Base-by-base conservation (phyloP, 2,329 filamentous ascomycete species). In the Colletotrichum echinochloae region DNA sequence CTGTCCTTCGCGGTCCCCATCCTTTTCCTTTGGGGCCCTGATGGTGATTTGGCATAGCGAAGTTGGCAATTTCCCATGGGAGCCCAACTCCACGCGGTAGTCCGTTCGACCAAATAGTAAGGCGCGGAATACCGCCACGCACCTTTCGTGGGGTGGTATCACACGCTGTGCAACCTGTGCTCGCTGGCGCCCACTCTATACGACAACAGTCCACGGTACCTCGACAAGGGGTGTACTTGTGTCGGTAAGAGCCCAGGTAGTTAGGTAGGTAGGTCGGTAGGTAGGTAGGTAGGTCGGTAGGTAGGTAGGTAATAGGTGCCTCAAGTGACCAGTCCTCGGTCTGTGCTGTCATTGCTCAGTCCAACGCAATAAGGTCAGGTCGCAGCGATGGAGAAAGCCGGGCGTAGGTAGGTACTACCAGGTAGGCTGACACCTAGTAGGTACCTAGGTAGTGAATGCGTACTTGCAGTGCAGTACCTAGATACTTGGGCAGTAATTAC, bases 1-100 rank as follows among this genome's bases (percentile, higher is more conserved):
- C 2, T 2, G 20, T 35, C n/a, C 9, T 28, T 41, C n/a, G 18
- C 16, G 18, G 20, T 37, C 33, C 5, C 33, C 33, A 20, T 30
- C 48, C 14, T 51, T 26, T 51, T 30, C 16, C 8, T 23, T 30
- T 18, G 1, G 16, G 39, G 5, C 5, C 16, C 35, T 57, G 8
- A 28, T 30, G 26, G 12, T 55, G 33, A 55, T 83, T 88, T 75
- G 92, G 89, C 92, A 95, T 95, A 81, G 75, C 68, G 62, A 67
- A 23, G 49, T 48, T 59, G 49, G 28, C 28, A 54, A 54, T 49
- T 57, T 54, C 44, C 46, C 55, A 62, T 20, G 9, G 11, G 16
- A 20, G 59, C 44, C 30, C 44, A 28, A 49, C n/a, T 37, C 46
- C 44, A 61, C 59, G 44, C 30, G 9, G 28, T 12, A 23, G 23